phyloP scores from a whole-genome alignment of 1,284 basidiomycete genomes.

The Pyrrhoderma lamaoense region DNA sequence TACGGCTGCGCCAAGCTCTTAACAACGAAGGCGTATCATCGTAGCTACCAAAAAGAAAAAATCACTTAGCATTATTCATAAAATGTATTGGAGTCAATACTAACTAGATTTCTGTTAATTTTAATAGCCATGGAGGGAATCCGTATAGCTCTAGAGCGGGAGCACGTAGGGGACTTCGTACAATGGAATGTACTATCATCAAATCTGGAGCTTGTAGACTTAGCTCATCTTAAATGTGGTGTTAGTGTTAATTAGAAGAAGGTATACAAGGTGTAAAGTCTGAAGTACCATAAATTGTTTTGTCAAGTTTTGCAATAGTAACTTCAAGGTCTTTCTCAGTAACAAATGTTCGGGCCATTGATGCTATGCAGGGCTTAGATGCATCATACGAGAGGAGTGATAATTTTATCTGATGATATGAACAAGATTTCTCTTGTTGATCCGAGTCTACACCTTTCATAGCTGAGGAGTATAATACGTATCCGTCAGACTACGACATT shows the following conservation, averaged over 20 bases:
- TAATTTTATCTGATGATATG: constrained; percentile 21
- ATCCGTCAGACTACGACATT: no score
- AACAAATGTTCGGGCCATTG: constrained; percentile 33
- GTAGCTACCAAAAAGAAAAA: not conserved
- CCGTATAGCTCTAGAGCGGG: constrained; percentile 57
- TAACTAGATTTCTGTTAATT: constrained; percentile 70
- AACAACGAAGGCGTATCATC: constrained; percentile 8
- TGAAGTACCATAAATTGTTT: constrained; percentile 3
- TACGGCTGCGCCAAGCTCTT: constrained; percentile 8
- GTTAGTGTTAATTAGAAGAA: not conserved
- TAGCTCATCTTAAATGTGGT: constrained; percentile 21
- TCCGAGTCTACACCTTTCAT: not conserved
- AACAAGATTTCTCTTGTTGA: not conserved
- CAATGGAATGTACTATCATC: constrained; percentile 59
- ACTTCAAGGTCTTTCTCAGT: not conserved
- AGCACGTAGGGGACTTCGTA: constrained; percentile 29
- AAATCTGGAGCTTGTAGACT: constrained; percentile 53
- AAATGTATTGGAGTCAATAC: constrained; percentile 21
- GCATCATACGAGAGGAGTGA: constrained; percentile 40
- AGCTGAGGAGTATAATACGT: not conserved
- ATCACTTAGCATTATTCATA: not conserved
- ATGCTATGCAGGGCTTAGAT: constrained; percentile 45
- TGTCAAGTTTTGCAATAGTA: constrained; percentile 6
- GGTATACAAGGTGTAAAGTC: not conserved
- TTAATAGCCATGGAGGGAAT: constrained; percentile 74